Base-by-base conservation (phyloP, 768 basidiomycete genomes). In the Boletus vinaceobasis region DNA sequence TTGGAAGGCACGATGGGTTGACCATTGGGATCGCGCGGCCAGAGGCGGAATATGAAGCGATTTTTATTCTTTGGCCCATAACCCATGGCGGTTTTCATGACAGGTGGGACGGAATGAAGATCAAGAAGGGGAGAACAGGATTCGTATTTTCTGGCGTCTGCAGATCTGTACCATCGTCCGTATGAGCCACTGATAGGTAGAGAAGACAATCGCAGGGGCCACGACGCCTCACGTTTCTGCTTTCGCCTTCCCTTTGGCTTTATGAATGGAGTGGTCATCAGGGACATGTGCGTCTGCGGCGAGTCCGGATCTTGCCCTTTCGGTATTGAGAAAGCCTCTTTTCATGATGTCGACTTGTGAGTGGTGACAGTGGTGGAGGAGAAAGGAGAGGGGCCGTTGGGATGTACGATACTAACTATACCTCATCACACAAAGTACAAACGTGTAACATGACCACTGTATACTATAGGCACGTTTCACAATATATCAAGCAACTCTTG, bases 11-110 rank as follows among this genome's bases (percentile, higher is more conserved):
- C 0, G 21, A 69, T 52, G 26, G 19, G 6, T 45, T 59, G 50
- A 27, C 68, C 69, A 1, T 58, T 55, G 14, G 66, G 68, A 48
- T 68, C 60, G 19, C 68, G 66, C 14, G 64, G 68, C 68, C 69
- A 69, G 11, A 17, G 26, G 21, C 55, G 64, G 15, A 70, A 64
- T 43, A 66, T 43, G 6, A 59, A 55, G 29, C 68, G 60, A 2
- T 29, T 52, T 23, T 48, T 50, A 5, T 13, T n/a, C 33, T 14
- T 2, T 14, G 39, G 26, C n/a, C n/a, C n/a, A 37, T 33, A 43
- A 0, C 32, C 7, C 26, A 19, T 23, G 27, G 9, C 7, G 13
- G 33, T 10, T 10, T n/a, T 21, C n/a, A 19, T 1, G 31, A 10
- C n/a, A 9, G 27, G 15, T 1, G 50, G 46, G 21, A 52, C 40